phyloP scores from a whole-genome alignment of 306 rosid genomes.

The Cajanus cajan region DNA sequence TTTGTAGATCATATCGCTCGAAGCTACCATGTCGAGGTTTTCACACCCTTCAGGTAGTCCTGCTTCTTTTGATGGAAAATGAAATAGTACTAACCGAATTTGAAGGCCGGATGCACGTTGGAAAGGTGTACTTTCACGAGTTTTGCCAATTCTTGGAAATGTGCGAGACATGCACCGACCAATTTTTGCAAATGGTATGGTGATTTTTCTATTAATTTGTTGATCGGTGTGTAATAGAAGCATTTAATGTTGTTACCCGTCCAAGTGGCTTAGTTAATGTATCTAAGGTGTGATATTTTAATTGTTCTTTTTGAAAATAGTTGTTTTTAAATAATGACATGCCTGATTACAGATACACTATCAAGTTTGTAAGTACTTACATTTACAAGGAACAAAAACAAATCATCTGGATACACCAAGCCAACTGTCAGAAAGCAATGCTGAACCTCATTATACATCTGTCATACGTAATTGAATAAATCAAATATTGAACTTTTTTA shows the following conservation, averaged over 20 bases:
- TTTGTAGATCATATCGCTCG: background rate
- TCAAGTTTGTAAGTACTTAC: slow-evolving; percentile 52
- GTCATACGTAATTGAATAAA: slow-evolving; percentile 36
- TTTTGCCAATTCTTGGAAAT: slow-evolving; percentile 92
- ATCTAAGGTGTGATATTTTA: no score
- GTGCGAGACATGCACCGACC: slow-evolving; percentile 84
- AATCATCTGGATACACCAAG: slow-evolving; percentile 85
- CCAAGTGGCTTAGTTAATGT: no score
- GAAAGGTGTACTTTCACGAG: slow-evolving; percentile 91
- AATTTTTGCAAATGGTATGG: slow-evolving; percentile 85
- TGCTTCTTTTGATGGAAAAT: slow-evolving; percentile 33
- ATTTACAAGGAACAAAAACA: slow-evolving; percentile 76
- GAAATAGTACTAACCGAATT: slow-evolving; percentile 15
- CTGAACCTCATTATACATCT: slow-evolving; percentile 96
- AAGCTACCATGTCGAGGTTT: slow-evolving; percentile 43
- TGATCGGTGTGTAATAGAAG: slow-evolving; percentile 9
- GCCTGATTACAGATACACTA: background rate
- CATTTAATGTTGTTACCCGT: no score
- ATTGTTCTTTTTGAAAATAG: no score
- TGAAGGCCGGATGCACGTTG: slow-evolving; percentile 62
- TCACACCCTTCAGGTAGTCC: slow-evolving; percentile 60
- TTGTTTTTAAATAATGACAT: no score
- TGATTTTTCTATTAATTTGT: slow-evolving; percentile 31
- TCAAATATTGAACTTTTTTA: background rate
- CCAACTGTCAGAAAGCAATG: slow-evolving; percentile 95